Conservation (phyloP, 116 monocot species). For the Dioscorea cayenensis region DNA sequence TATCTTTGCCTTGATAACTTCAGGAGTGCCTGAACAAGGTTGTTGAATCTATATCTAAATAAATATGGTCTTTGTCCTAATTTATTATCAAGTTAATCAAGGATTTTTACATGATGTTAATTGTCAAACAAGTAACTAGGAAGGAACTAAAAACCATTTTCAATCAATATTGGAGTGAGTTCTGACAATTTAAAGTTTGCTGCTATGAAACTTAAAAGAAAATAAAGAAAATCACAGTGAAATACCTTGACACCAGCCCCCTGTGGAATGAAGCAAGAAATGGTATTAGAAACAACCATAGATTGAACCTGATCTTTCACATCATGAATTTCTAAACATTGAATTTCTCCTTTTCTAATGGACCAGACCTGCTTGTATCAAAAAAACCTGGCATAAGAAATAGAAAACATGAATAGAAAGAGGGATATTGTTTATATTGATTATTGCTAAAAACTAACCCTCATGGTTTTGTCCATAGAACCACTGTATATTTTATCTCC, state of each 20-base stretch:
- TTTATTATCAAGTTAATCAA: no score
- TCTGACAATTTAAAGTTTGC: no score
- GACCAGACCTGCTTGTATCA: background rate
- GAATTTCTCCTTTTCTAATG: background rate
- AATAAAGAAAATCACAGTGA: background rate
- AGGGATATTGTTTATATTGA: background rate
- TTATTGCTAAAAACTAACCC: background rate
- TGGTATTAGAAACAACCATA: conserved; percentile 27
- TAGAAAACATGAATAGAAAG: background rate
- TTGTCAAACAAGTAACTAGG: no score
- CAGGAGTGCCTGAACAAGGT: no score
- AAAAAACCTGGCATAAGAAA: background rate
- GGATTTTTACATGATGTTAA: no score
- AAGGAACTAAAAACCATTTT: no score
- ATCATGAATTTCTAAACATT: conserved; percentile 37
- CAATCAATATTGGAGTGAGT: no score
- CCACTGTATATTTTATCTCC: conserved; percentile 4
- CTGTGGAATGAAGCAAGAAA: conserved; percentile 3
- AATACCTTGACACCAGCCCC: conserved; percentile 4
- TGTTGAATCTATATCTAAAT: no score
- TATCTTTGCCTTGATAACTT: no score
- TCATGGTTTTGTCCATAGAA: conserved; percentile 1
- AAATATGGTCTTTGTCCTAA: no score
- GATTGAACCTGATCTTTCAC: conserved; percentile 42
- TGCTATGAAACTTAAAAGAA: no score